Base-by-base conservation (phyloP, 2,329 filamentous ascomycete species). In the Decorospora gaudefroyi region DNA sequence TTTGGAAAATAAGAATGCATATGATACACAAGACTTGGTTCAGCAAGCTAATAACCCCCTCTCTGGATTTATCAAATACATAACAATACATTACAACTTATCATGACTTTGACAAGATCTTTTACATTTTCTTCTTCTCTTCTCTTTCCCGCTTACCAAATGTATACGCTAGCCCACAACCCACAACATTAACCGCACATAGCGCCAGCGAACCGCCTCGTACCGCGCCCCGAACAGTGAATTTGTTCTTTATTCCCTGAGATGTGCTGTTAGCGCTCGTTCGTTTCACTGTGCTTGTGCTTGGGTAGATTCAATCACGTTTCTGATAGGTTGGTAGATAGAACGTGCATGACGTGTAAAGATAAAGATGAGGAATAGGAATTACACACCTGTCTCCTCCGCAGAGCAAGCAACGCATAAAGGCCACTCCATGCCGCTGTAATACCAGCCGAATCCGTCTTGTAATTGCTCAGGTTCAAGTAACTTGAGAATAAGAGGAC, bases 401-500 rank as follows among this genome's bases (percentile, higher is more conserved):
- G 74, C 43, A 76, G 69, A 3, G 84, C 84, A 9, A 87, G 67
- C 11, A 86, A 63, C n/a, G 84, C 70, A 56, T 87, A 87, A 27
- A 86, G 61, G 0, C 81, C 82, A 21, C 80, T 84, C 81, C 83
- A 85, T 0, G 83, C 82, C 6, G 82, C 81, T 12, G 78, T 82
- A 4, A 85, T 74, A 4, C 84, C 84, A 0, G 83, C 84, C 13
- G 77, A 76, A 59, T 87, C 85, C 34, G 78, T 79, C 62, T 81
- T 80, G 71, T 79, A 85, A 46, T 77, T 76, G 51, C 77, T 76
- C 19, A 87, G 61, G 62, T 86, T 87, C 30, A 86, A 72, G 61
- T 87, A 87, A 44, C 80, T 80, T 37, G 79, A 79, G 71, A 86
- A 84, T 46, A 87, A 75, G 3, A 87, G 75, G 42, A 85, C 72